Conservation (phyloP, 306 rosid species). For the Inga leiocalycina region DNA sequence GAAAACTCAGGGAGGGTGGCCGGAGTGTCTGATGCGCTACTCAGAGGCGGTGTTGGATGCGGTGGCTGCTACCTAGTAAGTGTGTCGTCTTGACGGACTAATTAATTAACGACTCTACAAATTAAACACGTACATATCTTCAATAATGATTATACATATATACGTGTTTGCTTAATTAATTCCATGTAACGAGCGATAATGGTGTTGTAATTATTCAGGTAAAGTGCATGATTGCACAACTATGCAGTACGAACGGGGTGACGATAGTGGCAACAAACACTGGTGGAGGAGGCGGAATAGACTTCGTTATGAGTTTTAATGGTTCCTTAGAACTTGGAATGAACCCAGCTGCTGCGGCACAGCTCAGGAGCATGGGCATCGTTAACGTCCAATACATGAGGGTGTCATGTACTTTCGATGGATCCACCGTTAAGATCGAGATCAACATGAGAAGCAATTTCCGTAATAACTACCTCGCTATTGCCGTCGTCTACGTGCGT, state of each 20-base stretch:
- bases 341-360: conserved; percentile 32
- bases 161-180: no score
- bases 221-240: conserved; percentile 33
- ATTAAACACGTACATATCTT: background rate
- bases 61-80: conserved; percentile 85
- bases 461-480: conserved; percentile 60
- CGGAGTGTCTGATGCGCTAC: conserved; percentile 62
- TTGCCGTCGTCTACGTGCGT: conserved; percentile 40
- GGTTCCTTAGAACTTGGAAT: conserved; percentile 35
- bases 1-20: conserved; percentile 70
- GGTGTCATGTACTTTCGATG: conserved; percentile 51
- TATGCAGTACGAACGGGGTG: background rate
- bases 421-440: conserved; percentile 40
- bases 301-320: conserved; percentile 44
- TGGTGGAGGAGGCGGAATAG: conserved; percentile 48
- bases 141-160: no score
- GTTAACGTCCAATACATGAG: conserved; percentile 47
- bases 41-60: conserved; percentile 69
- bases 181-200: no score
- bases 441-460: conserved; percentile 53
- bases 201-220: conserved; percentile 12
- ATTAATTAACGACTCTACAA: background rate
- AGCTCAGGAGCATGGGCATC: conserved; percentile 37
- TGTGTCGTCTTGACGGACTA: background rate
- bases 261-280: conserved; percentile 41